Evolutionary conservation across 495 filamentous ascomycete genomes (phyloP), one percentile per base, ranked within the genome.

Genomic region (Penicillium egyptiacum): DNA sequence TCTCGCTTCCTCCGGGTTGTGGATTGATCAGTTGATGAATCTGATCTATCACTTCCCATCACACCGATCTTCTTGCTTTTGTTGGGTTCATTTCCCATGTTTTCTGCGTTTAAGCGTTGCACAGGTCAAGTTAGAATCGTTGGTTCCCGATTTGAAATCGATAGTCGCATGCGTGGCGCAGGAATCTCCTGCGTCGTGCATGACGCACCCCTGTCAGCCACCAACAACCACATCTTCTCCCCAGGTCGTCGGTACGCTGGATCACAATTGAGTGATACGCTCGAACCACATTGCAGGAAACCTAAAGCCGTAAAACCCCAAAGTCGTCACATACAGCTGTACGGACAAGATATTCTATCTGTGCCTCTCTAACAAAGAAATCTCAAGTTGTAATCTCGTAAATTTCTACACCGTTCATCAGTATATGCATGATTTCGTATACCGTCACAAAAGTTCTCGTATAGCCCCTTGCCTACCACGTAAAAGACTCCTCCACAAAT

Each of bases 401-500:
- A 25, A 16, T 16, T 16, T 44, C 19, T 33, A 3, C 28, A 43
- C 10, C 33, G 3, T 1, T 33, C 28, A 43, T 22, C 25, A 35
- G 7, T 31, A 35, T 25, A 46, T 47, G 31, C 30, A 25, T 54
- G n/a, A 16, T 22, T 2, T 37, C 9, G 19, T 7, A 20, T 25
- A 44, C 25, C 17, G 39, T 50, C 57, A 59, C 19, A 42, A 45
- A 37, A 1, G 22, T 20, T 2, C 5, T 16, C 2, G 1, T 17
- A 4, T 12, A 5, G 12, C 23, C 28, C n/a, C 33, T 45, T 19
- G 17, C 10, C 44, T 59, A 76, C 73, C 73, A 79, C 17, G 60
- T 65, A 57, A 81, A 79, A 7, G 68, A 75, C 49, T 81, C 78
- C 59, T 80, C 75, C 14, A 73, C 68, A 59, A 75, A 80, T 14